Evolutionary conservation across 148 eudicot genomes (phyloP), one percentile per base, ranked within the genome.

Genomic region (Drosera capensis): DNA sequence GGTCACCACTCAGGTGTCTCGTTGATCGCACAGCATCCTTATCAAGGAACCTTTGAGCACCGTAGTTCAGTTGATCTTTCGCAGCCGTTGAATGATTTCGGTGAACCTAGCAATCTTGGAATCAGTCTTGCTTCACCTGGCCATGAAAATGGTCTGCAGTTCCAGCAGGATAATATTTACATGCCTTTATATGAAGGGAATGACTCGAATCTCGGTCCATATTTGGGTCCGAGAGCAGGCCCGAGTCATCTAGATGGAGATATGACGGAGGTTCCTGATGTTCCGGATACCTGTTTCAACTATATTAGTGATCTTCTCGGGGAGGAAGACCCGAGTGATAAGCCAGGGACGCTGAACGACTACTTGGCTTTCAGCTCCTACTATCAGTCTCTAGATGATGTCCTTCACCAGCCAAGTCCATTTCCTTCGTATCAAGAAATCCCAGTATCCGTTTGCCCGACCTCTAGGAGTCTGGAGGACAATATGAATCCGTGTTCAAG

Each of bases 261-360:
- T 47, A 46, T 26, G 1, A 25, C 40, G 22, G 71, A 70, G 24
- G 47, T 70, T 1, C 75, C 75, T 12, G 71, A 65, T 3, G 59
- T 70, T 5, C 75, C 75, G 14, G 57, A 61, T 23, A 65, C 75
- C 3, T 65, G 75, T 23, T 60, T 65, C 51, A 65, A 70, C 25
- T 70, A 70, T 55, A 70, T 70, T 25, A 65, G 30, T 43, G 53
- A 53, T 18, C 66, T 70, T 24, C 54, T 70, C 1, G 53, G 48
- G 39, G 71, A 70, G n/a, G 59, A 61, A 11, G 54, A 35, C 14
- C 39, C 56, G 6, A 57, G 61, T 30, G 75, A 70, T 14, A 24
- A 24, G 3, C 51, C 62, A 7, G 56, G 54, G 2, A 57, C 68
- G 0, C 58, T 70, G 5, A 54, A 70, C 5, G 71, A 70, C 30